Percentiles rank a stretch among this genome's conserved stretches.
phyloP scores from a whole-genome alignment of 306 rosid species.

The Castanea crenata region DNA sequence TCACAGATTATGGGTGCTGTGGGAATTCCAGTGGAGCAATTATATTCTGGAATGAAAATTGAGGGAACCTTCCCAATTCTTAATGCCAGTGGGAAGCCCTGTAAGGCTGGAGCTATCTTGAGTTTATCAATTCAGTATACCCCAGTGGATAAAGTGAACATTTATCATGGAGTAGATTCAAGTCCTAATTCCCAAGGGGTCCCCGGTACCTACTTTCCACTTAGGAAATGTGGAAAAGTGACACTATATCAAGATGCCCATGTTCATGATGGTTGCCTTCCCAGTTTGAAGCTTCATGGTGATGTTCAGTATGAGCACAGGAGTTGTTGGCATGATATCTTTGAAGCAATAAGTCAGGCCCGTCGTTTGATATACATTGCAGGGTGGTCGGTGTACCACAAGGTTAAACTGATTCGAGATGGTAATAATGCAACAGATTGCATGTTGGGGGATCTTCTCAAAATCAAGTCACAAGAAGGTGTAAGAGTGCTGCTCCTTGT shows the following conservation, averaged over 20 bases:
- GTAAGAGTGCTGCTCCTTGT: slow-evolving; percentile 85
- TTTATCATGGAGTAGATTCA: slow-evolving; percentile 46
- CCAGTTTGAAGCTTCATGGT: slow-evolving; percentile 44
- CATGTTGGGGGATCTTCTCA: slow-evolving; percentile 76
- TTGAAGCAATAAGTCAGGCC: slow-evolving; percentile 69
- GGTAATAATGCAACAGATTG: slow-evolving; percentile 22
- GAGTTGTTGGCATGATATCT: slow-evolving; percentile 74
- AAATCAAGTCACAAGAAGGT: slow-evolving; percentile 82
- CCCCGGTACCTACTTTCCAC: slow-evolving; percentile 71
- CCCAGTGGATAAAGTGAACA: slow-evolving; percentile 41
- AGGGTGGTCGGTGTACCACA: slow-evolving; percentile 90
- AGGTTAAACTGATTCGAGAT: slow-evolving; percentile 63
- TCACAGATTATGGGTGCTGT: slow-evolving; percentile 80
- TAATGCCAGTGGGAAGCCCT: slow-evolving; percentile 52
- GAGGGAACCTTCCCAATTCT: slow-evolving; percentile 69
- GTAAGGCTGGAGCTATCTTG: slow-evolving; percentile 60
- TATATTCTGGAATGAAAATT: slow-evolving; percentile 37
- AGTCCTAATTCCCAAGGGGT: slow-evolving; percentile 60
- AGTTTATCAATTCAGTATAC: slow-evolving; percentile 65
- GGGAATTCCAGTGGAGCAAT: slow-evolving; percentile 61
- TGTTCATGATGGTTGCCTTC: slow-evolving; percentile 55
- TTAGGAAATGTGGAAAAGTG: slow-evolving; percentile 68
- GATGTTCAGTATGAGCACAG: slow-evolving; percentile 46
- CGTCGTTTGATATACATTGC: slow-evolving; percentile 67
- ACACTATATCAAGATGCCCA: slow-evolving; percentile 92